These are phyloP conservation scores for Dictyostelium discoideum DNA, from an alignment of 78 protist genomes.

Conservation along the genomic window dicty_2.7 NC_007088.5:7867501-7868000, in stretches of 20 bases:
- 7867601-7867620: slow-evolving; percentile 85
- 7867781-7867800: slow-evolving; percentile 76
- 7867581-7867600: slow-evolving; percentile 90
- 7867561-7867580: slow-evolving; percentile 91
- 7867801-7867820: slow-evolving; percentile 1
- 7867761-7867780: slow-evolving; percentile 84
- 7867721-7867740: slow-evolving; percentile 90
- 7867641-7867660: slow-evolving; percentile 93
- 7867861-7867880: neutral
- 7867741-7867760: slow-evolving; percentile 84
- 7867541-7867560: slow-evolving; percentile 91
- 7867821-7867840: slow-evolving; percentile 23
- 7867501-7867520: slow-evolving; percentile 86
- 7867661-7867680: slow-evolving; percentile 89
- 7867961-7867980: slow-evolving; percentile 87
- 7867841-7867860: neutral
- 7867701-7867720: slow-evolving; percentile 84
- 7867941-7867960: slow-evolving; percentile 94
- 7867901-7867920: slow-evolving; percentile 91
- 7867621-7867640: slow-evolving; percentile 95
- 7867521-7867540: slow-evolving; percentile 79
- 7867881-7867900: slow-evolving; percentile 81
- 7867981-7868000: slow-evolving; percentile 81
- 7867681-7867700: slow-evolving; percentile 89
- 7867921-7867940: slow-evolving; percentile 93